A percentile compares a stretch with the other conserved stretches of the same genome.
Conservation (phyloP, 78 protist species). For the Tieghemostelium lacteum region DNA sequence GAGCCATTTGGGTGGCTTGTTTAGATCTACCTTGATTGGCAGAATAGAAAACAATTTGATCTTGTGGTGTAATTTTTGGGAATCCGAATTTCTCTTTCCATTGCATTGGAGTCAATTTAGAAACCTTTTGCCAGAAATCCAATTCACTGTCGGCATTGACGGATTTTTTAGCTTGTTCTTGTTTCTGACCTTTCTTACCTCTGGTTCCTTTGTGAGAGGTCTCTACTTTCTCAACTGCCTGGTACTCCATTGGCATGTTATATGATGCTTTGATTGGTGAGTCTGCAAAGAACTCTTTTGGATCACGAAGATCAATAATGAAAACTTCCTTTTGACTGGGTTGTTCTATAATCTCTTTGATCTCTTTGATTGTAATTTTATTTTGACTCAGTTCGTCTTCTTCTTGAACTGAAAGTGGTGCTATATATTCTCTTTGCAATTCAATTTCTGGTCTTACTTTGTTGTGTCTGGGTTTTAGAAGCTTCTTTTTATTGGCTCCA, state of each 20-base stretch:
- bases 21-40: constrained; percentile 64
- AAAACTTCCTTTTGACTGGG: background rate
- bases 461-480: constrained; percentile 17
- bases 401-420: background rate
- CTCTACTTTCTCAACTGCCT: background rate
- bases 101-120: constrained; percentile 53
- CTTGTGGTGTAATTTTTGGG: constrained; percentile 6
- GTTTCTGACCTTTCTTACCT: constrained; percentile 16
- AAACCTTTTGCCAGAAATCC: constrained; percentile 50
- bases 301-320: constrained; percentile 56
- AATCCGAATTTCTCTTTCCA: constrained; percentile 77
- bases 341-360: background rate
- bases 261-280: constrained; percentile 28
- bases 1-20: constrained; percentile 46
- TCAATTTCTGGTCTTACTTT: constrained; percentile 11
- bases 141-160: constrained; percentile 26
- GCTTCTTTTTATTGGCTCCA: constrained; percentile 19
- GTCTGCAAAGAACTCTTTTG: constrained; percentile 75
- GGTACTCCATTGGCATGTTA: constrained; percentile 71
- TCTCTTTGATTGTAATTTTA: background rate
- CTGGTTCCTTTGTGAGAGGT: background rate
- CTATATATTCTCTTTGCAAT: background rate
- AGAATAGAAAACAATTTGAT: constrained; percentile 38
- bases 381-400: background rate
- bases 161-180: background rate